These are phyloP conservation scores for Bruguiera parviflora DNA, from an alignment of 345 rosid species.

Conservation along the genomic window DNA sequence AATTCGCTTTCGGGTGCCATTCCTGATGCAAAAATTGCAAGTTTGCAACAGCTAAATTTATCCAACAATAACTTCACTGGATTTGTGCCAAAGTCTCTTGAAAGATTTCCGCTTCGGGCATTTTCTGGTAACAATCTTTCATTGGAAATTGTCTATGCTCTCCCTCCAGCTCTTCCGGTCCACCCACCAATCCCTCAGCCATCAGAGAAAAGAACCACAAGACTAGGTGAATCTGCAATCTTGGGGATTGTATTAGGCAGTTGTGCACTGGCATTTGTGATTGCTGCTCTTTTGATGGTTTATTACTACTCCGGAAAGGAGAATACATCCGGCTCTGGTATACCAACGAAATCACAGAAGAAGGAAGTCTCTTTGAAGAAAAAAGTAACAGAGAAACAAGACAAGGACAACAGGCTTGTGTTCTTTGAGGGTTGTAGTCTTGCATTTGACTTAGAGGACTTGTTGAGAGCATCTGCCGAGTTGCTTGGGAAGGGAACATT, in stretches of 20 bases:
- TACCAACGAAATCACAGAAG: slow-evolving; percentile 15
- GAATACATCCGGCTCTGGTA: background rate
- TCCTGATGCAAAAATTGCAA: slow-evolving; percentile 31
- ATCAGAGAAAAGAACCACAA: slow-evolving; percentile 14
- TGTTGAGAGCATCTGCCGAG: slow-evolving; percentile 35
- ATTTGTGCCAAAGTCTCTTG: slow-evolving; percentile 19
- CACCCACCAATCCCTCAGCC: slow-evolving; percentile 25
- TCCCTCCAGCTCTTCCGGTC: slow-evolving; percentile 26
- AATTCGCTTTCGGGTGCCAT: slow-evolving; percentile 38
- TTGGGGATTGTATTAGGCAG: slow-evolving; percentile 27
- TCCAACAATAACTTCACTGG: slow-evolving; percentile 23
- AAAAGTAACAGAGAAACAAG: slow-evolving; percentile 9
- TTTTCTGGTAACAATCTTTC: slow-evolving; percentile 28
- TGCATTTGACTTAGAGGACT: slow-evolving; percentile 36
- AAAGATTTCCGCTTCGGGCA: slow-evolving; percentile 21
- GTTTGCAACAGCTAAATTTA: slow-evolving; percentile 22
- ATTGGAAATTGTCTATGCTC: slow-evolving; percentile 3
- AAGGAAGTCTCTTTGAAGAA: slow-evolving; percentile 18
- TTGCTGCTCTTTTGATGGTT: slow-evolving; percentile 20
- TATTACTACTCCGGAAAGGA: slow-evolving; percentile 17
- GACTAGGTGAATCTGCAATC: slow-evolving; percentile 22
- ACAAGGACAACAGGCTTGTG: slow-evolving; percentile 22
- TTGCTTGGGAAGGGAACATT: slow-evolving; percentile 33
- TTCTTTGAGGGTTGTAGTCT: slow-evolving; percentile 33
- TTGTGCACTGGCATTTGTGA: slow-evolving; percentile 15